A percentile compares a stretch with the other conserved stretches of the same genome.
phyloP scores from a whole-genome alignment of 1,284 basidiomycete genomes.

The Fomitopsis betulina region DNA sequence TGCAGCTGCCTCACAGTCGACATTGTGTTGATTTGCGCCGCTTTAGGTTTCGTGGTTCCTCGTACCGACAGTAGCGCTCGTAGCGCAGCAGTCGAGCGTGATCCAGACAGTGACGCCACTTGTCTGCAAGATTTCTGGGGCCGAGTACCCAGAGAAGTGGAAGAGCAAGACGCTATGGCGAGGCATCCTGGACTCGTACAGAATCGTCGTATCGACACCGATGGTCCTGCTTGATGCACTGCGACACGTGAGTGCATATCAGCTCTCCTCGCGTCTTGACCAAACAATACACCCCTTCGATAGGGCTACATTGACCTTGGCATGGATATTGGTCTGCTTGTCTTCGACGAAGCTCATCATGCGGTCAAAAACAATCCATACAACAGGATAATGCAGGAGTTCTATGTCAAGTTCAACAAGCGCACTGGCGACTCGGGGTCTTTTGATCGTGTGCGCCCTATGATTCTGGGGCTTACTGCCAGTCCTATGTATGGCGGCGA shows the following conservation, averaged over 20 bases:
- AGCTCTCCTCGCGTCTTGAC: neutral
- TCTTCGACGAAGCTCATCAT: conserved; percentile 83
- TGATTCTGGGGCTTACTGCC: conserved; percentile 72
- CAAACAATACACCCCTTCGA: neutral
- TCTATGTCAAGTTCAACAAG: conserved; percentile 51
- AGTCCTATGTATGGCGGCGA: conserved; percentile 79
- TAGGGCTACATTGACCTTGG: conserved; percentile 60
- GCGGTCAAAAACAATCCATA: conserved; percentile 70
- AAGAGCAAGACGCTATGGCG: conserved; percentile 57
- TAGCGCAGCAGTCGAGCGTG: conserved; percentile 64
- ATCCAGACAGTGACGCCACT: conserved; percentile 48
- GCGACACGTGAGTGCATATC: conserved; percentile 36
- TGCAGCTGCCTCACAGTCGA: no score
- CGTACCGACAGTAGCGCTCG: conserved; percentile 73
- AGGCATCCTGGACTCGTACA: conserved; percentile 44
- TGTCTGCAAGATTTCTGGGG: conserved; percentile 63
- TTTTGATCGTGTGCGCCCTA: conserved; percentile 33
- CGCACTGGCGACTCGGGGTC: conserved; percentile 23
- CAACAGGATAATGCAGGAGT: conserved; percentile 70
- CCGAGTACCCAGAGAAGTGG: conserved; percentile 76
- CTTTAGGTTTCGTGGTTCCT: conserved; percentile 78
- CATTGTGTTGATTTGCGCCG: no score
- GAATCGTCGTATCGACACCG: conserved; percentile 72
- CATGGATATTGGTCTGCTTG: conserved; percentile 57
- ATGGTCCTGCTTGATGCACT: conserved; percentile 79